Conservation (phyloP, 148 eudicot species). For the Dianthus caryophyllus region DNA sequence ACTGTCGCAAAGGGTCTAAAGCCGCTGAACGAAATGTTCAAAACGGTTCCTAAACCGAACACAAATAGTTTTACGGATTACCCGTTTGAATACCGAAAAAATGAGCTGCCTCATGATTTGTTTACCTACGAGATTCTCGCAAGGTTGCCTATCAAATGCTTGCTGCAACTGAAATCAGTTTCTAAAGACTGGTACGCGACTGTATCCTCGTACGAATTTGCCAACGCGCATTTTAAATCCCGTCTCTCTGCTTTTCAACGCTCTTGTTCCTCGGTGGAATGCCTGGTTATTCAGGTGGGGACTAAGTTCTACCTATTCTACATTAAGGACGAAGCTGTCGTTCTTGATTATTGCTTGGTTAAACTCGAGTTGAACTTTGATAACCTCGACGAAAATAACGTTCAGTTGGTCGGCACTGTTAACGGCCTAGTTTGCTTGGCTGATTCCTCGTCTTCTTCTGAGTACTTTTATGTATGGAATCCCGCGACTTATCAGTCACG, state of each 20-base stretch:
- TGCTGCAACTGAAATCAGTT: constrained; percentile 16
- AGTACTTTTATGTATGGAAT: constrained; percentile 26
- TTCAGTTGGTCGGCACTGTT: constrained; percentile 22
- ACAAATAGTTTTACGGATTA: background rate
- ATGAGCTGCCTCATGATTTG: constrained; percentile 18
- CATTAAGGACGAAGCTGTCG: constrained; percentile 10
- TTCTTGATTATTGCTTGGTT: constrained; percentile 25
- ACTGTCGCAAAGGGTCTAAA: constrained; percentile 24
- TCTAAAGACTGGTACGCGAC: constrained; percentile 20
- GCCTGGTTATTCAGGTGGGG: constrained; percentile 23
- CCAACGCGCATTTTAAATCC: constrained; percentile 14
- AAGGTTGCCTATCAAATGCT: constrained; percentile 17
- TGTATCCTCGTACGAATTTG: constrained; percentile 26
- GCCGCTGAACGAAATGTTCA: constrained; percentile 5
- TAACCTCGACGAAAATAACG: background rate
- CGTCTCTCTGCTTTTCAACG: background rate
- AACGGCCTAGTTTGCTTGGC: constrained; percentile 27
- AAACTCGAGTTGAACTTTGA: constrained; percentile 27
- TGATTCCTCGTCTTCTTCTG: constrained; percentile 15
- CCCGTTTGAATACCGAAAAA: background rate
- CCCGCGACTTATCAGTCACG: constrained; percentile 19
- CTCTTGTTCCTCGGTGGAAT: constrained; percentile 20
- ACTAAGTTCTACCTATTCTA: constrained; percentile 23
- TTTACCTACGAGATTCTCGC: constrained; percentile 18
- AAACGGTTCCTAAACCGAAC: background rate